phyloP scores from a whole-genome alignment of 495 filamentous ascomycete species.

The Letharia lupina region DNA sequence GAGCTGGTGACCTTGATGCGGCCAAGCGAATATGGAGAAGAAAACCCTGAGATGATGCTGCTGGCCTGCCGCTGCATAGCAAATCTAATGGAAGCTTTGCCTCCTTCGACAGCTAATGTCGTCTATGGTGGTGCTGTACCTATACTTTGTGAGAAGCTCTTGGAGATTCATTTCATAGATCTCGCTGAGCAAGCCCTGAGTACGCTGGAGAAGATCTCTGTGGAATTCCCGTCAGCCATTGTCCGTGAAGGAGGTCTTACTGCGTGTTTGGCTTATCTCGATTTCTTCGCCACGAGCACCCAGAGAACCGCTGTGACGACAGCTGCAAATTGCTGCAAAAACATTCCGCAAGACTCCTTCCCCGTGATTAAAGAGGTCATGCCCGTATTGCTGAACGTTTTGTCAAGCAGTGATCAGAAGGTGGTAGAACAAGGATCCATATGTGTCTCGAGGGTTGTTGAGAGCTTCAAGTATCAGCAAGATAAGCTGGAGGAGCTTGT shows the following conservation, averaged over 20 bases:
- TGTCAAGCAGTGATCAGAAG: conserved; percentile 86
- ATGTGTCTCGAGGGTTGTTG: conserved; percentile 93
- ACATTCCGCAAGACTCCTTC: conserved; percentile 90
- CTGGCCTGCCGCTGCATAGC: conserved; percentile 93
- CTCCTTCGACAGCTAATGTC: conserved; percentile 84
- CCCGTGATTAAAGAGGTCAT: conserved; percentile 84
- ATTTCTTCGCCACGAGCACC: conserved; percentile 96
- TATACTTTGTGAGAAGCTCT: conserved; percentile 82
- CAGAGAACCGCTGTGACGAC: conserved; percentile 95
- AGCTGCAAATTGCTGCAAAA: conserved; percentile 95
- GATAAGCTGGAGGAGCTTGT: conserved; percentile 87
- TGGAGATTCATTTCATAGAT: conserved; percentile 95
- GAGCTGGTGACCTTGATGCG: conserved; percentile 91
- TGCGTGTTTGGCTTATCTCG: conserved; percentile 86
- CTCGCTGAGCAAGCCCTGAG: conserved; percentile 94
- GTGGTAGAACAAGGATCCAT: conserved; percentile 95
- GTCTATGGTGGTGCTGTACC: conserved; percentile 95
- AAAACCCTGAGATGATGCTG: conserved; percentile 96
- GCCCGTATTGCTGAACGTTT: conserved; percentile 83
- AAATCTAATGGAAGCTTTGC: conserved; percentile 95
- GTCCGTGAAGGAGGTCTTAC: conserved; percentile 92
- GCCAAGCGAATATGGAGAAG: conserved; percentile 74
- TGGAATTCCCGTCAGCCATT: conserved; percentile 91
- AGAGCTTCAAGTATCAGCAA: conserved; percentile 85
- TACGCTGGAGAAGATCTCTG: conserved; percentile 93